A percentile compares a stretch with the other conserved stretches of the same genome.
Conservation (phyloP, 306 rosid species). For the Urtica urens region DNA sequence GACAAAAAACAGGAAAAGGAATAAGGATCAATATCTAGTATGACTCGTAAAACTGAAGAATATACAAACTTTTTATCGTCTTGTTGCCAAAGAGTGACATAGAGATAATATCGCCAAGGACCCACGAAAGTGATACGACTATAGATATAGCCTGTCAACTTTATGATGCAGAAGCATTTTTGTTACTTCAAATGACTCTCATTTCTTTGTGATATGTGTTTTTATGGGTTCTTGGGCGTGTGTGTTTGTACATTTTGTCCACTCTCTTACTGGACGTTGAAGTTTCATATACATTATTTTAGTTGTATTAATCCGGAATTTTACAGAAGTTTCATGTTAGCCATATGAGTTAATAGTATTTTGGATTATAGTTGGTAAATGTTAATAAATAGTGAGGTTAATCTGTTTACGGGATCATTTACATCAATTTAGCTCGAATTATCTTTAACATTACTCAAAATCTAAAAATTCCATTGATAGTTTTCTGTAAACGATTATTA, state of each 20-base stretch:
- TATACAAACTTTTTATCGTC: not conserved
- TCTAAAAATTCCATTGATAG: no score
- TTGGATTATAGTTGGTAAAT: no score
- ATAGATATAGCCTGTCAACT: not conserved
- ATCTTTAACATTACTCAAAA: no score
- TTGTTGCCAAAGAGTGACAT: slow-evolving; percentile 2
- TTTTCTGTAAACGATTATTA: no score
- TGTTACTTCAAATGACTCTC: not conserved
- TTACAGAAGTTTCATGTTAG: no score
- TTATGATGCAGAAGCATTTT: not conserved
- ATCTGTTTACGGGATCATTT: no score
- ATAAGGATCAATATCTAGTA: not conserved
- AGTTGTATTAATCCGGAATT: no score
- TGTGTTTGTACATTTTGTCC: slow-evolving; percentile 30
- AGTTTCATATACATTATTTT: slow-evolving; percentile 21
- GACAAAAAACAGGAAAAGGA: not conserved
- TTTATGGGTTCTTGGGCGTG: no score
- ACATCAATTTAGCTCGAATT: no score
- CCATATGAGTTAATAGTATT: no score
- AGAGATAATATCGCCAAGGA: not conserved
- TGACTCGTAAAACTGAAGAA: not conserved
- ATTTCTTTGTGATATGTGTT: not conserved
- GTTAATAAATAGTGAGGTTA: no score
- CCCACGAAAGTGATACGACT: slow-evolving; percentile 15
- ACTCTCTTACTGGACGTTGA: slow-evolving; percentile 32